phyloP scores from a whole-genome alignment of 2,329 filamentous ascomycete species.

The Cercospora sesami region DNA sequence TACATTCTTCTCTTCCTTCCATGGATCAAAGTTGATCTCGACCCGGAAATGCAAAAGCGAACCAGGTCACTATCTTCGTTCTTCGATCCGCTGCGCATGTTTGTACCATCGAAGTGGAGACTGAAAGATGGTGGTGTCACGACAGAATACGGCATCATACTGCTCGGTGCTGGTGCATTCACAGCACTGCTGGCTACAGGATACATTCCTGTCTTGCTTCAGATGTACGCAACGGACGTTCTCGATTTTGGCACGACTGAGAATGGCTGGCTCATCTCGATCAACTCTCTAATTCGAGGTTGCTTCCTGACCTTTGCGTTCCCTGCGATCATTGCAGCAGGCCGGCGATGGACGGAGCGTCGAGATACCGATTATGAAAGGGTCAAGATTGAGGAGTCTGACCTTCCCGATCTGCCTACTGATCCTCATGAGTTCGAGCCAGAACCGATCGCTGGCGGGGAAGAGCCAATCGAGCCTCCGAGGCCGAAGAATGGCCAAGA shows the following conservation, averaged over 20 bases:
- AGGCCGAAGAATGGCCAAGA: conserved; percentile 31
- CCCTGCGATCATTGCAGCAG: conserved; percentile 46
- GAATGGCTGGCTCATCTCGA: conserved; percentile 49
- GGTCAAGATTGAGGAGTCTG: conserved; percentile 21
- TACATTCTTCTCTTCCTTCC: conserved; percentile 49
- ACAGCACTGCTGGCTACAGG: conserved; percentile 68
- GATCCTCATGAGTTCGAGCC: conserved; percentile 40
- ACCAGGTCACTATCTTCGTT: conserved; percentile 53
- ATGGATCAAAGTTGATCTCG: conserved; percentile 50
- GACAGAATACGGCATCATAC: conserved; percentile 62
- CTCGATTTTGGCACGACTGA: conserved; percentile 49
- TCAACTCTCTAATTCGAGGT: conserved; percentile 49
- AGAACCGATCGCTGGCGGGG: conserved; percentile 39
- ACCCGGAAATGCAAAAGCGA: conserved; percentile 32
- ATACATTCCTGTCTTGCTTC: conserved; percentile 62
- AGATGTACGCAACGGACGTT: conserved; percentile 51
- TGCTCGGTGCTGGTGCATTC: conserved; percentile 66
- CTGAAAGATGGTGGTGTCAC: conserved; percentile 52
- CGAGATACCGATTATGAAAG: conserved; percentile 34
- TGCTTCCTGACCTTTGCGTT: conserved; percentile 49
- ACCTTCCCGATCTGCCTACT: conserved; percentile 32
- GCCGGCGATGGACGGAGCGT: conserved; percentile 47
- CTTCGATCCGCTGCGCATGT: conserved; percentile 63
- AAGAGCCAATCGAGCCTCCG: conserved; percentile 48
- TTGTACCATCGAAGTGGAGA: conserved; percentile 59